Evolutionary conservation across 164 flowering plant genomes (phyloP), one percentile per base, ranked within the genome.

Genomic region (Warburgia ugandensis): DNA sequence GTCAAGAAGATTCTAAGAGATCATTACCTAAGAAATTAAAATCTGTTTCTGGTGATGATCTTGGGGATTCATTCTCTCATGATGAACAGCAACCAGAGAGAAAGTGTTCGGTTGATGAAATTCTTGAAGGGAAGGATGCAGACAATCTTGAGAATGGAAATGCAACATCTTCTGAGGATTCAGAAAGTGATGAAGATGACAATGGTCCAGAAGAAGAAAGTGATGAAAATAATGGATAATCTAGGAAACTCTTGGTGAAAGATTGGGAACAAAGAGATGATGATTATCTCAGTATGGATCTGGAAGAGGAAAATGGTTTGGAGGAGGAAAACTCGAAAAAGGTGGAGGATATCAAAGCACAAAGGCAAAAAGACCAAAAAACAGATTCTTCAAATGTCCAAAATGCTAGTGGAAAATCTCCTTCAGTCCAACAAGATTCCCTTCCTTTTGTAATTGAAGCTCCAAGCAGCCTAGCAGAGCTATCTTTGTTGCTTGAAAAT

Each of bases 201-300:
- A 19, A 44, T 31, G 14, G 21, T 4, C n/a, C 17, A n/a, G 77
- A 68, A 38, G 60, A 61, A 10, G 68, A 28, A 45, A 72, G 56
- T 42, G 71, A 59, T 2, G 67, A 69, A 57, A 67, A 59, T 49
- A 35, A 51, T 50, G 69, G 55, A 27, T 61, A 51, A 13, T 35
- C 53, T 45, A 64, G 42, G 40, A 68, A 61, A 29, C 40, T 38
- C 21, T 67, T 81, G 27, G 46, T 86, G 35, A 76, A 81, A 70
- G 99, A 84, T 49, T 94, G 95, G 97, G 96, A 86, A 55, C 96
- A 89, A 59, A 86, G 91, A 70, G 97, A 94, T 68, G 95, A 92
- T 52, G 92, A 85, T 2, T 48, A 62, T 29, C 48, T 73, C 38
- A 64, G 62, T 16, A 61, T 75, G 21, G 75, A 78, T 61, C 49